Conservation (phyloP, 179 eudicot species). For the Actinidia chinensis region DNA sequence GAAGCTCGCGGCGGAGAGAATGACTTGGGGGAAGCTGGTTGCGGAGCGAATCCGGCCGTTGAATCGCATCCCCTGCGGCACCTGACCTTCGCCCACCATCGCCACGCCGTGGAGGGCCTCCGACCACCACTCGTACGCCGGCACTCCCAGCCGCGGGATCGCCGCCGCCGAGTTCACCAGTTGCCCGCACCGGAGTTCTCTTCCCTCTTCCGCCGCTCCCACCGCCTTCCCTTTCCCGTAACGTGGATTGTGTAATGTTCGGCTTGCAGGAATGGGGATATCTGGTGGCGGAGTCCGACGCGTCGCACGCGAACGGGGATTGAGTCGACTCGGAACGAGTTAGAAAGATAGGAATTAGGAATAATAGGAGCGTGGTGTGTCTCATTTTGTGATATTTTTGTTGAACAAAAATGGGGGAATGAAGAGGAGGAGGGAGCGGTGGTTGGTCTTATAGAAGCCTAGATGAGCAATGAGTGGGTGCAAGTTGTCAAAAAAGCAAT, state of each 20-base stretch:
- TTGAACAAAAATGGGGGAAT: too few species aligned
- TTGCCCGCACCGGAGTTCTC: conserved; percentile 70
- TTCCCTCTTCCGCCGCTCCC: too few species aligned
- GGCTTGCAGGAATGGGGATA: conserved; percentile 42
- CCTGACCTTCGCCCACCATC: conserved; percentile 29
- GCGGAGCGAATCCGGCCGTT: conserved; percentile 8
- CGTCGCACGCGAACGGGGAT: conserved; percentile 57
- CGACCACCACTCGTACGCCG: conserved; percentile 91
- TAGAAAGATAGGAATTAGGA: background rate
- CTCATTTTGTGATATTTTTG: too few species aligned
- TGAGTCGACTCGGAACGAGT: conserved; percentile 17
- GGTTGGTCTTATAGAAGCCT: too few species aligned
- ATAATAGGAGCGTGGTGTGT: too few species aligned
- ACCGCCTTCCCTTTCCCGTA: too few species aligned
- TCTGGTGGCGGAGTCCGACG: conserved; percentile 37
- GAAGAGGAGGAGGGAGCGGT: too few species aligned
- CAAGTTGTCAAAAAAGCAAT: too few species aligned
- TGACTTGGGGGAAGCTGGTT: conserved; percentile 18
- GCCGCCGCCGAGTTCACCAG: conserved; percentile 57
- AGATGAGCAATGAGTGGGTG: too few species aligned
- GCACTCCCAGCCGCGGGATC: conserved; percentile 69
- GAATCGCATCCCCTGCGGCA: conserved; percentile 16
- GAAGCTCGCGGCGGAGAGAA: background rate
- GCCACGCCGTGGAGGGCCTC: conserved; percentile 89
- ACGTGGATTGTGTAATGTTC: too few species aligned